Base-by-base conservation (phyloP, 2,329 filamentous ascomycete genomes). In the Epichloe hybrida region DNA sequence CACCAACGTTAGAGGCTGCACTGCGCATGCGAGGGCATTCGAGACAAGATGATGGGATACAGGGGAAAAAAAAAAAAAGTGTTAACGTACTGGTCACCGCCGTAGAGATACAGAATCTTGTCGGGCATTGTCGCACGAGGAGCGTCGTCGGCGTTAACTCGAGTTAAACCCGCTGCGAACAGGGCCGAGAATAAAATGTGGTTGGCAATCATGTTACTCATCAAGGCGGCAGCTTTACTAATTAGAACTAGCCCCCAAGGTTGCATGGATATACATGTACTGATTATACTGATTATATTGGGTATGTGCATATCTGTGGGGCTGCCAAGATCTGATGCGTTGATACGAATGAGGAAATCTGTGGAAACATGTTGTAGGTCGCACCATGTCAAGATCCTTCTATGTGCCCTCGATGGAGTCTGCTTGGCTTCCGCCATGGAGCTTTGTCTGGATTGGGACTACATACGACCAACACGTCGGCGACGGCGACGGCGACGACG, bases 101-200 rank as follows among this genome's bases (percentile, higher is more conserved):
- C 70, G 37, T 69, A 72, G 51, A 72, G 66, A 53, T 64, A 67
- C 4, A 61, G 58, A 44, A 62, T 51, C 17, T 58, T 51, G 46
- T 54, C 49, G 6, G 51, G 48, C 52, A 60, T 59, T 41, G 50
- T 37, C 17, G 35, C 13, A 15, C 27, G 3, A n/a, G 20, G 17
- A 31, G 20, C 3, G 17, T 36, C 31, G 31, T 37, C 27, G 41
- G 50, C 34, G n/a, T 36, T 41, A 7, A 41, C 36, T 12, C 20
- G 38, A 27, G 9, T n/a, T n/a, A 40, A 23, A 21, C 27, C 46
- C 23, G 46, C 46, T 15, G 37, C 3, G 20, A 21, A 12, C 6
- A n/a, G 35, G 23, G 13, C 17, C 45, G 21, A 46, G 7, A 38
- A 27, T 35, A 23, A 15, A 31, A 46, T 38, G 15, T n/a, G 21